Percentiles rank a stretch among this genome's conserved stretches.
phyloP scores from a whole-genome alignment of 345 rosid genomes.

The Melaleuca quinquenervia region DNA sequence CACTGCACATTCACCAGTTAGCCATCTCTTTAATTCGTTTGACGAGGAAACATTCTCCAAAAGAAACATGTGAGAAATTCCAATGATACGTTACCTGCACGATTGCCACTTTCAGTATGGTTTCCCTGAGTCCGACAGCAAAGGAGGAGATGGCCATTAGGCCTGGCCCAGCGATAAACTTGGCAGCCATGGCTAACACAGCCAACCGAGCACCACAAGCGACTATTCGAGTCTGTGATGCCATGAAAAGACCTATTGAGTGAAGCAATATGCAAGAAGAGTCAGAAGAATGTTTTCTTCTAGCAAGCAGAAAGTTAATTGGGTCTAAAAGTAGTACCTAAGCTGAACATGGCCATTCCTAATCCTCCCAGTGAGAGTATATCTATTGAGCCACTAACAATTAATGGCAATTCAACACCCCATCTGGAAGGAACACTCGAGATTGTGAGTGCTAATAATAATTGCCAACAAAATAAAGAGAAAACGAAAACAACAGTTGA shows the following conservation, averaged over 20 bases:
- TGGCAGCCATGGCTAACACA: constrained; percentile 28
- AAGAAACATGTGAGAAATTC: not conserved
- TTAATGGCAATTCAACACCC: constrained; percentile 51
- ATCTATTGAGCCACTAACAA: constrained; percentile 52
- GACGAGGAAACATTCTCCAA: not conserved
- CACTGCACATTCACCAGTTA: not conserved
- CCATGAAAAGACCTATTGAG: constrained; percentile 76
- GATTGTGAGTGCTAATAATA: not conserved
- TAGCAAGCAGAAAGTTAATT: not conserved
- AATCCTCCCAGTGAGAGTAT: constrained; percentile 78
- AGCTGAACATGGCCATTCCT: constrained; percentile 97
- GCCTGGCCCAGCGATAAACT: constrained; percentile 57
- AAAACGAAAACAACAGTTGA: not conserved
- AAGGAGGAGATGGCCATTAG: constrained; percentile 60
- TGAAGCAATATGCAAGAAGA: not conserved
- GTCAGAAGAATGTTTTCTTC: not conserved
- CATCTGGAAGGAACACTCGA: constrained; percentile 23
- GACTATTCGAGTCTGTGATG: constrained; percentile 47
- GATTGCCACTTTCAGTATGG: constrained; percentile 41
- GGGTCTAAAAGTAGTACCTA: constrained; percentile 32
- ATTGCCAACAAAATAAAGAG: not conserved
- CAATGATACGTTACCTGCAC: constrained; percentile 40
- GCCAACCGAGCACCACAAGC: constrained; percentile 66
- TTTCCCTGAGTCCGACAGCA: constrained; percentile 33
- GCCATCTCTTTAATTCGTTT: not conserved